Base-by-base conservation (phyloP, 1,139 yeast genomes). In the Suhomyces bokatorum region DNA sequence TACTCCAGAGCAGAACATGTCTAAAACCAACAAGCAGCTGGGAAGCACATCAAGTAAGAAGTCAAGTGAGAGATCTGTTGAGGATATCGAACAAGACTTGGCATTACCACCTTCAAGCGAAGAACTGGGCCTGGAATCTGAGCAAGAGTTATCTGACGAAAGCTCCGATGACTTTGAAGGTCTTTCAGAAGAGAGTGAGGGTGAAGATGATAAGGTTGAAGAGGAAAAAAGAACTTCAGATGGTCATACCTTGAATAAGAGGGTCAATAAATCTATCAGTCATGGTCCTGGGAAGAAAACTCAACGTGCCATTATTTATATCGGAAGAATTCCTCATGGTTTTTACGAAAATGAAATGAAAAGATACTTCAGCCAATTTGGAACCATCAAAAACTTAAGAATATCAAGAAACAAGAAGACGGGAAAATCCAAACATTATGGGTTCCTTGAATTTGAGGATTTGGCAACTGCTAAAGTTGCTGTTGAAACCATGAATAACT, bases 401-500 rank as follows among this genome's bases (percentile, higher is more conserved):
- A 69, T 93, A 48, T 87, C 97, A 35, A 81, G 98, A 63, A 91
- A 88, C 73, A 90, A 87, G 64, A 87, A 85, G 64, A 84, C 96
- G 3, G 99, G 99, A 38, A 82, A 84, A 50, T 85, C 97, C 16
- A 91, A 90, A 70, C 98, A 91, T 67, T 95, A 84, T 65, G 99
- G 91, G 11, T 93, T 88, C 64, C 72, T 93, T 44, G 97, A 91
- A 67, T 93, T 93, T 59, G 80, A 77, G 40, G 77, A 81, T 48
- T 63, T 67, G 32, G 87, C 83, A 40, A 95, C 87, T 48, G 98
- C 98, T 41, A 78, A 81, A 54, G 76, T 90, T 49, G 99, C 97
- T 2, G 87, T 87, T 50, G 98, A 93, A 56, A 83, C 98, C 42
- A 93, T 93, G 99, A 85, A 93, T 69, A 93, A 93, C 67, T 93